Percentiles rank a stretch among this genome's conserved stretches.
Conservation (phyloP, 306 rosid genomes). For the Inga leiocalycina region DNA sequence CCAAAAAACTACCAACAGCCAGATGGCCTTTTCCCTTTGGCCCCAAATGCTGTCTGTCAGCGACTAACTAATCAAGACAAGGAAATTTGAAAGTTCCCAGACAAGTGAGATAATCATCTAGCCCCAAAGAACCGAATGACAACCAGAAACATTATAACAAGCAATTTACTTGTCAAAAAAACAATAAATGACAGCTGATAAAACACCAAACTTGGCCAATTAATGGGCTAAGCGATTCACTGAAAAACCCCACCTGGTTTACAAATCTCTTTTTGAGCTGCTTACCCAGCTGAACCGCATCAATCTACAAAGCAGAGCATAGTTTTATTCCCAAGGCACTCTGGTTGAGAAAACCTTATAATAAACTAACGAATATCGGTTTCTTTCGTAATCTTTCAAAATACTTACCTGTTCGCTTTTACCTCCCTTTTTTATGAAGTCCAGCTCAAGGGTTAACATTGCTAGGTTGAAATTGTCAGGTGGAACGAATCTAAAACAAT, state of each 20-base stretch:
- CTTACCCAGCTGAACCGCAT: constrained; percentile 72
- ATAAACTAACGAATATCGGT: not conserved
- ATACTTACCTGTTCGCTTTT: constrained; percentile 78
- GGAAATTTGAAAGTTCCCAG: not conserved
- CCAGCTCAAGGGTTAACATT: constrained; percentile 78
- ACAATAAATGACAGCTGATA: constrained; percentile 12
- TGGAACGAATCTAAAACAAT: constrained; percentile 67
- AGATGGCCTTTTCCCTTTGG: not conserved
- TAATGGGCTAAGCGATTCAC: not conserved
- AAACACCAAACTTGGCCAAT: constrained; percentile 8
- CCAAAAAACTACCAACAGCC: not conserved
- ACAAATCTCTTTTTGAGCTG: constrained; percentile 70
- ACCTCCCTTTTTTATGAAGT: constrained; percentile 72
- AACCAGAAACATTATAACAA: not conserved
- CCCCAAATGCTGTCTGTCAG: not conserved
- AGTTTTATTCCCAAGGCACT: constrained; percentile 13
- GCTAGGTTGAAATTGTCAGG: constrained; percentile 84
- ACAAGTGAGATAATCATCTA: not conserved
- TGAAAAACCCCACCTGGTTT: constrained; percentile 62
- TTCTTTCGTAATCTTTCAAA: not conserved
- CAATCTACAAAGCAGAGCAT: constrained; percentile 63
- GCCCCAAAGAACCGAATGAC: not conserved
- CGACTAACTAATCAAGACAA: not conserved
- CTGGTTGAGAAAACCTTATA: constrained; percentile 6
- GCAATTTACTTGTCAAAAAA: not conserved